Evolutionary conservation across 371 early-diverging fungal genomes (phyloP), one percentile per base, ranked within the genome.

Genomic region (Rhizomucor miehei): DNA sequence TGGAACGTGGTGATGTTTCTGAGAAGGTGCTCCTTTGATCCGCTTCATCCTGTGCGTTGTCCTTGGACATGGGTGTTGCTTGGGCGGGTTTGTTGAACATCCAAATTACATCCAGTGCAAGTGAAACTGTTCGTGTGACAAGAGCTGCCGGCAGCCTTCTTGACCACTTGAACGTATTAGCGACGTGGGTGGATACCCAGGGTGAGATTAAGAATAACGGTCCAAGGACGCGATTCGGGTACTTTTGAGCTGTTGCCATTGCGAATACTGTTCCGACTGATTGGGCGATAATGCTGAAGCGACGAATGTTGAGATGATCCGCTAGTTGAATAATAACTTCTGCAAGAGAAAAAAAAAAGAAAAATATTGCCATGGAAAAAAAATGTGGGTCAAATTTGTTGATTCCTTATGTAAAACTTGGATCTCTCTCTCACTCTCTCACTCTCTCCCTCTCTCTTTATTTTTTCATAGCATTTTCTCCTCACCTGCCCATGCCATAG

Each of bases 161-260:
- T n/a, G 75, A 68, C 79, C 79, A 78, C 55, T 71, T 70, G 44
- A 75, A 78, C 24, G 79, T 75, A n/a, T 75, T 73, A 14, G 79
- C 73, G 24, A 56, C 67, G 17, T 70, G 62, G 3, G 79, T 73
- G 4, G 79, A 75, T n/a, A 78, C 75, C 79, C 79, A 78, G 0
- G 79, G 79, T 9, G 75, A 75, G n/a, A 78, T 73, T 9, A 75
- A 21, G 38, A 63, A 73, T 0, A 75, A 60, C 3, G 79, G 75
- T 0, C 73, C 73, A 8, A 67, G 9, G 8, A 78, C 69, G 10
- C 73, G 67, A 0, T n/a, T 43, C 5, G 68, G 69, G 24, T 69
- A 75, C 39, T 59, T 56, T 23, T 67, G 60, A 5, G 71, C 71
- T 35, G 71, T 51, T 1, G 75, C 75, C 46, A 78, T 49, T 0